phyloP scores from a whole-genome alignment of 305 asterid species.

The Nicotiana rustica region DNA sequence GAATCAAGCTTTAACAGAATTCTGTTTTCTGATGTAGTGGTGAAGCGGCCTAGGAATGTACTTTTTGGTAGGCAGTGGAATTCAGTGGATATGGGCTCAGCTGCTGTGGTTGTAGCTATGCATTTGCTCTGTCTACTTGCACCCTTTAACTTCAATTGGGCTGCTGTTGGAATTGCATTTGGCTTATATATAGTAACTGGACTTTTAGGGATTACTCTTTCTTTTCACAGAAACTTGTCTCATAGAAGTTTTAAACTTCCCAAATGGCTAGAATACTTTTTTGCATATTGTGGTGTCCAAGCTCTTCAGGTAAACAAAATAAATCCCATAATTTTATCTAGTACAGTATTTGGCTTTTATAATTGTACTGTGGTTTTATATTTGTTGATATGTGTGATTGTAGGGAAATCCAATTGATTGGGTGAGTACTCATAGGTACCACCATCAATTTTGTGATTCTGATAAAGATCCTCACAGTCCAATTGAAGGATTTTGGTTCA shows the following conservation, averaged over 20 bases:
- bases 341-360: neutral
- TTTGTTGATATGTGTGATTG: neutral
- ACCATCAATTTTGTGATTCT: conserved; percentile 81
- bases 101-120: conserved; percentile 58
- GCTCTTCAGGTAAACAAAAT: conserved; percentile 71
- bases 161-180: conserved; percentile 59
- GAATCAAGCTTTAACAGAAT: conserved; percentile 54
- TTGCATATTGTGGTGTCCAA: conserved; percentile 86
- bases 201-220: conserved; percentile 81
- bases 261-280: conserved; percentile 79
- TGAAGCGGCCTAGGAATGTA: conserved; percentile 55
- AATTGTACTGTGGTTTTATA: neutral
- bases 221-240: conserved; percentile 74
- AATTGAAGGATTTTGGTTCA: conserved; percentile 78
- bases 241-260: conserved; percentile 85
- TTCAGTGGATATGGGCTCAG: conserved; percentile 53
- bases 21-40: conserved; percentile 70
- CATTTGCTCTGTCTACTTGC: conserved; percentile 67
- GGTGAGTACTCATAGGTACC: conserved; percentile 90
- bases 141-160: conserved; percentile 74
- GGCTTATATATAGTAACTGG: conserved; percentile 70
- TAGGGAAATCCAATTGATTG: conserved; percentile 84
- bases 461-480: conserved; percentile 85
- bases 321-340: neutral
- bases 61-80: conserved; percentile 66